Conservation (phyloP, 1,139 yeast genomes). For the Saccharomycopsis crataegensis region DNA sequence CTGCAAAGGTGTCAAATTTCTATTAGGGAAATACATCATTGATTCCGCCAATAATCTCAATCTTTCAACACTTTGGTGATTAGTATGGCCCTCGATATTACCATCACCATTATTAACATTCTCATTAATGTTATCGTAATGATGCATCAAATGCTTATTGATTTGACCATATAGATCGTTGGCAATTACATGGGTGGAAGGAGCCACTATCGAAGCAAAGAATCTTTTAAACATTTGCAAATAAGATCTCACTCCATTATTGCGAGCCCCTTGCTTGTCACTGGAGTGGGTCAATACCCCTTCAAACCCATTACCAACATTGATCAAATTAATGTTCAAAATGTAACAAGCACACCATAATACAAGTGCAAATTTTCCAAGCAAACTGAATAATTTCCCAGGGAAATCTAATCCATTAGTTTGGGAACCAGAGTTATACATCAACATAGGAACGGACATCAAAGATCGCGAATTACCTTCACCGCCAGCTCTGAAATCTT, state of each 20-base stretch:
- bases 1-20: neutral
- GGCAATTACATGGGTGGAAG: too few relatives aligned
- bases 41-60: conserved; percentile 3
- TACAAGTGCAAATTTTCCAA: conserved; percentile 2
- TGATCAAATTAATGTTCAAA: neutral
- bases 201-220: too few relatives aligned
- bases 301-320: too few relatives aligned
- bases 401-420: conserved; percentile 4
- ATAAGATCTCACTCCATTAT: too few relatives aligned
- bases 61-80: neutral
- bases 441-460: conserved; percentile 12
- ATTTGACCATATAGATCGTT: too few relatives aligned
- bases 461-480: conserved; percentile 18
- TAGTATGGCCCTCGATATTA: neutral
- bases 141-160: too few relatives aligned
- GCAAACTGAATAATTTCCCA: neutral
- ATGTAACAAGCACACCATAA: conserved; percentile 4
- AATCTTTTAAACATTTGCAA: too few relatives aligned
- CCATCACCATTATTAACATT: too few relatives aligned
- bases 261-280: too few relatives aligned
- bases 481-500: conserved; percentile 23
- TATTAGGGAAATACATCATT: conserved; percentile 1
- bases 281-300: too few relatives aligned
- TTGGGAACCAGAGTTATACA: conserved; percentile 1
- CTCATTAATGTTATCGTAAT: too few relatives aligned